Base-by-base conservation (phyloP, 2,329 filamentous ascomycete genomes). In the Pseudogymnoascus sp. region DNA sequence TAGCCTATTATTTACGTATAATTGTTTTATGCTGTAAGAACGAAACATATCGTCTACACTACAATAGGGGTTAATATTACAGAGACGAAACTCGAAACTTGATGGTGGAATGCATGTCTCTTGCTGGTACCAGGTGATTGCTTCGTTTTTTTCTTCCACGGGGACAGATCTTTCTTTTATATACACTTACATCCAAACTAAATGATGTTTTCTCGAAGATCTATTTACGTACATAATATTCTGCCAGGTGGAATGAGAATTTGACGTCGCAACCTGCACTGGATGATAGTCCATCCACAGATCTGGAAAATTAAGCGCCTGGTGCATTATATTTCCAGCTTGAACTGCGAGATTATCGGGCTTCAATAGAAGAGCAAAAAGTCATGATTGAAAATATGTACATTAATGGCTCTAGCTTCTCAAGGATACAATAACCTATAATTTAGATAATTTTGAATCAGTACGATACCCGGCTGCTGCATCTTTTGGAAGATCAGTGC, bases 401-500 rank as follows among this genome's bases (percentile, higher is more conserved):
- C 23, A 50, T 50, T 28, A 28, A 50, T 50, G 4, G 15, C 23
- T 28, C 8, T 28, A 28, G 8, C 23, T 28, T 28, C 15, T 17
- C 15, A 4, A 50, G 7, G 17, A 17, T 15, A 28, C 10, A 50
- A 10, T 17, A 28, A 44, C 21, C 35, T 61, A 61, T 7, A 61
- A 26, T 61, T 61, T 61, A 44, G 60, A 35, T 28, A 61, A 61
- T 26, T 28, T 44, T 26, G 15, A 35, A 8, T 61, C 35, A 67
- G 65, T 35, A 73, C 63, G 53, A 64, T 67, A 26, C 53, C 60
- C 63, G 17, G 61, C 38, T n/a, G 60, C 35, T 19, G 61, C 62
- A 60, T 42, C 44, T n/a, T 57, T 35, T 2, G 70, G 71, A 10
- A 73, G 65, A n/a, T 73, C 69, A 23, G 67, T 19, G 4, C 65